Evolutionary conservation across 345 rosid genomes (phyloP), one percentile per base, ranked within the genome.

Genomic region (Eucalyptus sideroxylon): DNA sequence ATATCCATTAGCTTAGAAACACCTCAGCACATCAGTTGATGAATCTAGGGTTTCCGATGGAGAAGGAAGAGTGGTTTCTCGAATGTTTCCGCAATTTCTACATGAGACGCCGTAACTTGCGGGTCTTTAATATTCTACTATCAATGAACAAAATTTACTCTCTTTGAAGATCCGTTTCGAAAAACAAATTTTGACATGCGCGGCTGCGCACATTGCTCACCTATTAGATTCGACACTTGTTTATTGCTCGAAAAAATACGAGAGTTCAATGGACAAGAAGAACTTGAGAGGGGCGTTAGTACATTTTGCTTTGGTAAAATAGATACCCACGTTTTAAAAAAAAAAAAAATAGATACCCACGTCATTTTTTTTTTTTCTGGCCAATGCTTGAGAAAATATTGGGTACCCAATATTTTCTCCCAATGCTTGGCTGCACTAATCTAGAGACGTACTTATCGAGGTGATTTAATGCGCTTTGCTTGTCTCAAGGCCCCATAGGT

Each of bases 91-190:
- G 60, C 60, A 4, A 21, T 23, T 17, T 53, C 56, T 19, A 53
- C 56, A 3, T 7, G 9, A 23, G 1, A 55, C 3, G 6, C 27
- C 1, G 27, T 56, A 9, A 56, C 60, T 6, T 12, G 1, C 5
- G 0, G 5, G 62, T 2, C 30, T 56, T 9, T 9, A 53, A 56
- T 11, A 4, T 24, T 56, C 1, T 56, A 56, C 6, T 2, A 24
- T 56, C 62, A 0, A 56, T 24, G 30, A 56, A 56, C 6, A 5
- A 56, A 24, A 56, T 24, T 24, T 24, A 56, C 62, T 56, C 30
- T 56, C 30, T 56, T 24, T 11, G 26, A 21, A 53, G 26, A 4
- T 53, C 11, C 11, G 26, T 21, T 53, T 11, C 5, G 0, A 4
- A 3, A 31, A 59, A 11, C 65, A 59, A 24, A 59, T 59, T 59